Base-by-base conservation (phyloP, 169 alveolate species). In the Toxoplasma gondii region DNA sequence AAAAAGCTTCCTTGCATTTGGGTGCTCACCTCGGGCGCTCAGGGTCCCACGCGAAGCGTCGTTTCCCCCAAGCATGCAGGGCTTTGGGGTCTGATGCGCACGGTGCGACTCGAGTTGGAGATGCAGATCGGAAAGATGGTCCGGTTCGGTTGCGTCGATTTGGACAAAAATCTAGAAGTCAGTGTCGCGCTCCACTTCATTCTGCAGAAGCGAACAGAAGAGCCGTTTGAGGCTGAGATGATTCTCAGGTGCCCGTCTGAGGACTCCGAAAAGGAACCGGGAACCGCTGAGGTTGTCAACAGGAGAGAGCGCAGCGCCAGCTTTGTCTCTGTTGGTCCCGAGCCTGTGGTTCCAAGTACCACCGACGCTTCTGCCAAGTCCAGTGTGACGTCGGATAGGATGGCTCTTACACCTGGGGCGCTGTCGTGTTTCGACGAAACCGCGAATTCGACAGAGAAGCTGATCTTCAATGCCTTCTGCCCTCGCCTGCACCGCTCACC, bases 51-150 rank as follows among this genome's bases (percentile, higher is more conserved):
- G 82, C n/a, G 45, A 4, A 82, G 38, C 43, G 44, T 58, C 41
- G 41, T 44, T 31, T 36, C 45, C 17, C 96, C 96, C 39, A 36
- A 78, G 34, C 91, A 96, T 45, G 82, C 96, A 0, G 96, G 96
- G 12, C 31, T 96, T 54, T 96, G 97, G 96, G 96, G 95, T 29
- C 54, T 93, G 45, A 83, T 88, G 36, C 94, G 94, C 44, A 91
- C 96, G 45, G 96, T 93, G 36, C 88, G 91, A 36, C 95, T 96
- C 78, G 95, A 92, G 80, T 17, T 92, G 24, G 94, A 93, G 38
- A 44, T 70, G 64, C 88, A 43, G 36, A 84, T 34, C 39, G 91
- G 94, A 0, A 58, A 22, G 31, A 17, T 74, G n/a, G 94, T 43
- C 87, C 17, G 38, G 34, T n/a, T 93, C 53, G 93, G 92, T 16